Base-by-base conservation (phyloP, 306 rosid genomes). In the Senna tora region DNA sequence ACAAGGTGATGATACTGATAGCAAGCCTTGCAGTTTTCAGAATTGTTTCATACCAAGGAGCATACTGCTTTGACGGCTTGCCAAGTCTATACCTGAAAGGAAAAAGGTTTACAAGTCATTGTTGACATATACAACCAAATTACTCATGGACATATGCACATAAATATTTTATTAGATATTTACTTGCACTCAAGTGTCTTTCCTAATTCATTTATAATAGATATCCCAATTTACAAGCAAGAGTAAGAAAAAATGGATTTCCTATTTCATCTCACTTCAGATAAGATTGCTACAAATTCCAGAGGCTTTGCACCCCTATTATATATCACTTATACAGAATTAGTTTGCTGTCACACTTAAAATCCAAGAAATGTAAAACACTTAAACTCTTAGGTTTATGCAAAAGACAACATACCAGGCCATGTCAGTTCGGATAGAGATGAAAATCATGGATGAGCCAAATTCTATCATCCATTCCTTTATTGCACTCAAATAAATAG, bases 391-490 rank as follows among this genome's bases (percentile, higher is more conserved):
- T 46, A 58, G 60, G 25, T 55, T 28, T 28, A 81, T 77, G 62
- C 60, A 80, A 65, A 75, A 67, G 33, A 69, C 47, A 66, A 21
- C 78, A 14, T 85, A 94, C 99, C 99, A 94, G 72, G 96, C 96
- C 90, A 89, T 73, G 76, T 94, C 99, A 11, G 99, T 94, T 67
- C 97, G 89, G 78, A 94, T 85, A 32, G 96, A 91, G 74, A 91
- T 84, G 73, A 87, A 89, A 75, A 94, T 55, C 91, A 94, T 89
- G 41, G 97, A 86, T 9, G 97, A 76, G 2, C 99, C 99, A 79
- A 87, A 89, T 78, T 94, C 99, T 73, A 94, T 88, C 96, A 91
- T 82, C 99, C 99, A 94, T 69, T 94, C 99, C 80, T 91, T 94
- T 71, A 94, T 91, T 15, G 93, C 90, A 81, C 96, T 94, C 68